A percentile compares a stretch with the other conserved stretches of the same genome.
Conservation (phyloP, 73 alveolate genomes). For the Uronychia setigera region DNA sequence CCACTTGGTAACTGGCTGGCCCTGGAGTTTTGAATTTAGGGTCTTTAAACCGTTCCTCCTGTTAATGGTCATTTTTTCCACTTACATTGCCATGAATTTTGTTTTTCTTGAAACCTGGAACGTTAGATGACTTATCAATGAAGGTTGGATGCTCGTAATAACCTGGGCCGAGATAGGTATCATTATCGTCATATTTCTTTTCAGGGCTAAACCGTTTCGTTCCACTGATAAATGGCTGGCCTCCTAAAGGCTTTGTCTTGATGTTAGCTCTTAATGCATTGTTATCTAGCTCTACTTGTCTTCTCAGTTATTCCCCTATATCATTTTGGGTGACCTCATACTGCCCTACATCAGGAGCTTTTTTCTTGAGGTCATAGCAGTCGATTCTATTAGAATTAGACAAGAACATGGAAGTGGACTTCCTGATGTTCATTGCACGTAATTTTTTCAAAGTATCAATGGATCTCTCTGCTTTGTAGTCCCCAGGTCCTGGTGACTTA, state of each 20-base stretch:
- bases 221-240: conserved; percentile 25
- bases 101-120: neutral
- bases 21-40: conserved; percentile 32
- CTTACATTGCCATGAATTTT: conserved; percentile 16
- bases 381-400: conserved; percentile 36
- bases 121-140: neutral
- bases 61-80: too few species aligned
- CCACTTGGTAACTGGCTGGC: conserved; percentile 40
- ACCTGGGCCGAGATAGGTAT: conserved; percentile 54
- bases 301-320: conserved; percentile 13
- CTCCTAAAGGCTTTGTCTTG: conserved; percentile 33
- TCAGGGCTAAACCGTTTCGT: conserved; percentile 33
- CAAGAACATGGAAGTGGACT: conserved; percentile 44
- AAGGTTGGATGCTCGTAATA: conserved; percentile 38
- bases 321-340: conserved; percentile 2
- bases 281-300: conserved; percentile 30
- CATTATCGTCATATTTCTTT: conserved; percentile 38
- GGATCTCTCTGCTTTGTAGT: conserved; percentile 45
- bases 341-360: neutral
- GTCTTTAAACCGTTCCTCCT: neutral
- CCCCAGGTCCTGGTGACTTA: conserved; percentile 62
- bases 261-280: conserved; percentile 32
- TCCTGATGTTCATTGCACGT: conserved; percentile 25
- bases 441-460: conserved; percentile 10
- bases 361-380: conserved; percentile 4